A percentile compares a stretch with the other conserved stretches of the same genome.
Conservation (phyloP, 2,329 filamentous ascomycete genomes). For the Penicillium sp. region DNA sequence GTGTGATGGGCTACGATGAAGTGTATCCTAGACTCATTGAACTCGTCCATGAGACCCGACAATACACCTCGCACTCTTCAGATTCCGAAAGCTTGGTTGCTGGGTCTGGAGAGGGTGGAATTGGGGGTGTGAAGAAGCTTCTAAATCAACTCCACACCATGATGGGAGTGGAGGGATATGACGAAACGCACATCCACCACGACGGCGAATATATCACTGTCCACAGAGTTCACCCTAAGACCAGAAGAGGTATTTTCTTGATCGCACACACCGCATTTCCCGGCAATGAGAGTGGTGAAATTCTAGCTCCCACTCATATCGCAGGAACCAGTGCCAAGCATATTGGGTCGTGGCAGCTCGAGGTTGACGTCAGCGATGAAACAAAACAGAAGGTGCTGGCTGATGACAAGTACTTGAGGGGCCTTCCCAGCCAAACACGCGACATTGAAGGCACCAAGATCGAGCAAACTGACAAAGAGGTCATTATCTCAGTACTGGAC, state of each 20-base stretch:
- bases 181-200: constrained; percentile 95
- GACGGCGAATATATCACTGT: constrained; percentile 95
- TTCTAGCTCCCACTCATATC: constrained; percentile 73
- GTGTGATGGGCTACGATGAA: constrained; percentile 97
- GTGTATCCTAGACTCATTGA: constrained; percentile 92
- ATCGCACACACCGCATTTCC: constrained; percentile 96
- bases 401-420: constrained; percentile 69
- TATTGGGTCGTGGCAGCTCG: constrained; percentile 86
- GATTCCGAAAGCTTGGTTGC: constrained; percentile 51
- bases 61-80: constrained; percentile 77
- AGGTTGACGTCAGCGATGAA: constrained; percentile 75
- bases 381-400: constrained; percentile 60
- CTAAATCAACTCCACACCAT: constrained; percentile 91
- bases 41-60: constrained; percentile 79
- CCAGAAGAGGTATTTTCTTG: constrained; percentile 88
- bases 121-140: constrained; percentile 84
- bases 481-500: constrained; percentile 73
- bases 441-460: constrained; percentile 70
- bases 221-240: constrained; percentile 87
- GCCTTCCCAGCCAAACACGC: constrained; percentile 77
- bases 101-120: constrained; percentile 71
- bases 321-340: constrained; percentile 79
- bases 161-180: constrained; percentile 93
- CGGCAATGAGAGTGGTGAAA: constrained; percentile 78
- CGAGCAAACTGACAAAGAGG: constrained; percentile 68